These are phyloP conservation scores for Vigna radiata DNA, from an alignment of 306 rosid genomes.

Conservation along the genomic window DNA sequence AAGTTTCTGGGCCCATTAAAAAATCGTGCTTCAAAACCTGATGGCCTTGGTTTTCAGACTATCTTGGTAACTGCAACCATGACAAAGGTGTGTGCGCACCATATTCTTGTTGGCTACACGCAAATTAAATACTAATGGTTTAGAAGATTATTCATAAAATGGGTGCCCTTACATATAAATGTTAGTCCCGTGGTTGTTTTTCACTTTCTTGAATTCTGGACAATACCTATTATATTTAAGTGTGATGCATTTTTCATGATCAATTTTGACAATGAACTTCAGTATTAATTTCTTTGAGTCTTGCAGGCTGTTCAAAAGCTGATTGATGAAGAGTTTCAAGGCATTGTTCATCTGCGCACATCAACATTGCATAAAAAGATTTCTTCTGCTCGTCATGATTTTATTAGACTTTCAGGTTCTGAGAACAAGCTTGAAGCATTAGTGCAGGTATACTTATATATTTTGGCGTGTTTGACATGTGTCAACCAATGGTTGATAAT, in stretches of 20 bases:
- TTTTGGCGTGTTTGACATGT: constrained; percentile 24
- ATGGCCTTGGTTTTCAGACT: constrained; percentile 83
- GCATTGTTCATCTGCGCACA: constrained; percentile 91
- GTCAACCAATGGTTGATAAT: constrained; percentile 27
- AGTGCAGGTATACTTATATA: constrained; percentile 67
- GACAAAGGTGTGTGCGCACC: constrained; percentile 68
- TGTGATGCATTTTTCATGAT: constrained; percentile 29
- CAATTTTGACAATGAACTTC: neutral
- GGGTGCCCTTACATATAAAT: neutral
- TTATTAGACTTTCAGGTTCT: constrained; percentile 83
- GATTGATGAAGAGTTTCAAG: constrained; percentile 92
- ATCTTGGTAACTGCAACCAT: constrained; percentile 94
- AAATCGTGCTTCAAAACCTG: constrained; percentile 69
- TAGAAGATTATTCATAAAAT: constrained; percentile 12
- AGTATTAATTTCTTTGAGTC: constrained; percentile 43
- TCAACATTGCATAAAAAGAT: constrained; percentile 85
- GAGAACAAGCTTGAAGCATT: constrained; percentile 96
- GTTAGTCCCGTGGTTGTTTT: neutral
- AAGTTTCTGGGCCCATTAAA: constrained; percentile 84
- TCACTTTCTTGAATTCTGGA: constrained; percentile 19
- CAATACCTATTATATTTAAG: neutral
- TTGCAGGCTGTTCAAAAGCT: constrained; percentile 91
- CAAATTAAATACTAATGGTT: constrained; percentile 24
- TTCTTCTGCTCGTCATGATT: constrained; percentile 96
- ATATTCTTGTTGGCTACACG: constrained; percentile 30